A percentile compares a stretch with the other conserved stretches of the same genome.
Conservation (phyloP, 2,329 filamentous ascomycete genomes). For the Diaporthe vexans region DNA sequence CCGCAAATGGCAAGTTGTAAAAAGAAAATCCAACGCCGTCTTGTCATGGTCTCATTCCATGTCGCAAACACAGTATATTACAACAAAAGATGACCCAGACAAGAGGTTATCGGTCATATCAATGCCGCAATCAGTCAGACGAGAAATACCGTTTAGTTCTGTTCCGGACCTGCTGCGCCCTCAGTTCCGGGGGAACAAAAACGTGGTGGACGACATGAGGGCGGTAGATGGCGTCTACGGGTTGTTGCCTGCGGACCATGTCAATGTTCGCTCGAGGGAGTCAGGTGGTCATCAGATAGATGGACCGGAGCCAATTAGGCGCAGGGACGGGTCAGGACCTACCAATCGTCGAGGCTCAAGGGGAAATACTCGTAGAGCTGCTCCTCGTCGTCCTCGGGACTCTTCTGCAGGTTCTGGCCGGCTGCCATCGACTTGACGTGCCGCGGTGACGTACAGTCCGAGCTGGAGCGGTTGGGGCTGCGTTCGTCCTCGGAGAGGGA, state of each 20-base stretch:
- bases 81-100: not conserved
- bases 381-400: slow-evolving; percentile 83
- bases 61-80: slow-evolving; percentile 9
- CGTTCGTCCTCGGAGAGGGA: slow-evolving; percentile 73
- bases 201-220: slow-evolving; percentile 96
- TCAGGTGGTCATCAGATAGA: not conserved
- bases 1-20: not conserved
- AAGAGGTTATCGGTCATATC: not conserved
- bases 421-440: slow-evolving; percentile 56
- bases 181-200: slow-evolving; percentile 76
- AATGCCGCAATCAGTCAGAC: slow-evolving; percentile 63
- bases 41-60: slow-evolving; percentile 3
- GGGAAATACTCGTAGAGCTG: slow-evolving; percentile 96
- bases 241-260: slow-evolving; percentile 75
- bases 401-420: slow-evolving; percentile 62
- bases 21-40: not conserved
- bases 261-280: slow-evolving; percentile 40
- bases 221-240: slow-evolving; percentile 89
- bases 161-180: slow-evolving; percentile 75
- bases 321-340: slow-evolving; percentile 44
- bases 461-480: slow-evolving; percentile 65
- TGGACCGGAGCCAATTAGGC: too few relatives aligned
- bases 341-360: slow-evolving; percentile 90
- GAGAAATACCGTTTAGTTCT: slow-evolving; percentile 81
- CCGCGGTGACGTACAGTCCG: slow-evolving; percentile 59